Percentiles rank a stretch among this genome's conserved stretches.
Conservation (phyloP, 495 filamentous ascomycete species). For the Penicillium canescens region DNA sequence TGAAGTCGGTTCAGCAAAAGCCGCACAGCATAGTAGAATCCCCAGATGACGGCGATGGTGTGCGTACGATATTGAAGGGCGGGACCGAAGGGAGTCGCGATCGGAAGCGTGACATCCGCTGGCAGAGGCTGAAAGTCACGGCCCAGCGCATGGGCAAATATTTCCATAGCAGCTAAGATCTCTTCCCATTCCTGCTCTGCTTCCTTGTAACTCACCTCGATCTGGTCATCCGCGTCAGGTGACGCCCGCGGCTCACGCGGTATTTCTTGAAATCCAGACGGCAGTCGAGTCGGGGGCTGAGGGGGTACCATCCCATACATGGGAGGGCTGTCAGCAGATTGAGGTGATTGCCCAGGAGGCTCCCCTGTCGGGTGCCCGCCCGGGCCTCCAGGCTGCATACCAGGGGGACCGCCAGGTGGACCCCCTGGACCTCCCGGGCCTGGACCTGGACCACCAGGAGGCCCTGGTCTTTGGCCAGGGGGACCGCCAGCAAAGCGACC, state of each 20-base stretch:
- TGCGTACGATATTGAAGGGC: constrained; percentile 83
- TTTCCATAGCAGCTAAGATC: constrained; percentile 68
- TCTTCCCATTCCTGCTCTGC: constrained; percentile 79
- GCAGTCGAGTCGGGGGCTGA: constrained; percentile 37
- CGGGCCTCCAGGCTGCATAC: constrained; percentile 4
- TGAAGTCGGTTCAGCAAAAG: constrained; percentile 78
- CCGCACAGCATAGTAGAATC: constrained; percentile 76
- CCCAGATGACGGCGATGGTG: constrained; percentile 82
- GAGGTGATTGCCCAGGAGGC: constrained; percentile 9
- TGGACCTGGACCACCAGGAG: constrained; percentile 32
- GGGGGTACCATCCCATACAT: constrained; percentile 59
- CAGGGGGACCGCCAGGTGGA: constrained; percentile 16
- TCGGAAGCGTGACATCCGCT: constrained; percentile 62
- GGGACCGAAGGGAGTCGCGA: constrained; percentile 76
- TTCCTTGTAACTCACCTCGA: constrained; percentile 62
- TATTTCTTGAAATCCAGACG: constrained; percentile 38
- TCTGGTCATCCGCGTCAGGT: constrained; percentile 40
- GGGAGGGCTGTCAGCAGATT: constrained; percentile 24
- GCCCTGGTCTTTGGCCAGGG: constrained; percentile 14
- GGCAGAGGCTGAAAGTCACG: constrained; percentile 77
- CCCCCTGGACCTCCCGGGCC: constrained; percentile 10
- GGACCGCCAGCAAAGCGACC: constrained; percentile 33
- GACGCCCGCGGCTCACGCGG: constrained; percentile 16
- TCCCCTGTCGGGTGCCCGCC: constrained; percentile 8
- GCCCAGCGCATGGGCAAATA: constrained; percentile 66